Base-by-base conservation (phyloP, 2,329 filamentous ascomycete genomes). In the Leptodontidium sp. region DNA sequence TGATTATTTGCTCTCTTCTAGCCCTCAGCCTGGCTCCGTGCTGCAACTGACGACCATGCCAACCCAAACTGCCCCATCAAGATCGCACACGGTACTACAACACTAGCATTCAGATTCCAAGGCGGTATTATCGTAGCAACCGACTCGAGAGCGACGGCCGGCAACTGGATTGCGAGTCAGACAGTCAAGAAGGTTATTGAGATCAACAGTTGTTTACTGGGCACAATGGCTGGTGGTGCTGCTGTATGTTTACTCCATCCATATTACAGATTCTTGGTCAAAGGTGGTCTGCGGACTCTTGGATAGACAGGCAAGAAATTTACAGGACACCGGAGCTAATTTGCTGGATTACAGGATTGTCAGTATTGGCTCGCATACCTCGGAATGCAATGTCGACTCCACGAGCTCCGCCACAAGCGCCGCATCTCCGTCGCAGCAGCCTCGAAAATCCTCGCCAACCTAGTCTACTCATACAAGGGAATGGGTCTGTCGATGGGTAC, bases 171-270 rank as follows among this genome's bases (percentile, higher is more conserved):
- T 83, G 96, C 96, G 74, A 97, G 93, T 84, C 96, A 99, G 87
- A 99, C 96, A 65, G 96, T 99, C 79, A 99, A 99, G 90, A 99
- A 99, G 88, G 96, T 99, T 76, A 98, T 99, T 79, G 94, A 97
- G 87, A 97, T 97, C 86, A 97, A 97, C 86, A 93, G 87, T 82
- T 92, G 91, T 82, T 87, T 99, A 82, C 84, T 99, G 78, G 96
- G 96, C 74, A 99, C 96, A 75, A 97, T 99, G 95, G 96, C 96
- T 72, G 96, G 96, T 82, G 96, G 96, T 83, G 96, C 96, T 79
- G 96, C 96, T 82, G 89, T 91, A 83, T 80, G 88, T 82, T 68
- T 38, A 35, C 21, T 2, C 24, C 59, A 49, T 24, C 40, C 12
- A 35, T 66, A 15, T 12, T 24, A 26, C 47, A 50, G 6, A 7